Base-by-base conservation (phyloP, 2,329 filamentous ascomycete genomes). In the Phialophora verrucosa region DNA sequence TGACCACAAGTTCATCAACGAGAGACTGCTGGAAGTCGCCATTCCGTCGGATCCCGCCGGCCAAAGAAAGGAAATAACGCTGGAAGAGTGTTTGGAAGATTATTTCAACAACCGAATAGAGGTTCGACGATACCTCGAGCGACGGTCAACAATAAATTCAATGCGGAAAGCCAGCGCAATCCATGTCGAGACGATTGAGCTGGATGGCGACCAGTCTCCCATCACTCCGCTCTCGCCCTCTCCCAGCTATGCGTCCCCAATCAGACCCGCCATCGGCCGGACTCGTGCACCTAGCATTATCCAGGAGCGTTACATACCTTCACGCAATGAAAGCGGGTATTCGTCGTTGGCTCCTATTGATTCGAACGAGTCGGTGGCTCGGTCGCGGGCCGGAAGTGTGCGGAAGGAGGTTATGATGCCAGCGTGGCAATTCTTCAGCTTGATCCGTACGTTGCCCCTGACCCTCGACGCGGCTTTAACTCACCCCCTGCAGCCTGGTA, bases 21-120 rank as follows among this genome's bases (percentile, higher is more conserved):
- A 99, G 79, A 85, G 95, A 61, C 80, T 97, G 25, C 83, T 99
- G 6, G 95, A 98, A 74, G 87, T 99, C 49, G 93, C 93, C 0
- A 91, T 99, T n/a, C 91, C 92, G 0, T 62, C 70, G 4, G 64
- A 70, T 27, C 84, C 89, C 0, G 89, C 91, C 58, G 84, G 88
- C 5, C 74, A 79, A 6, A 89, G 88, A 27, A 88, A 87, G 65
- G 83, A 85, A 2, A 85, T 97, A 68, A 93, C 90, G 31, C 81
- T 99, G 23, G 95, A 98, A 78, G 91, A 96, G 71, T 98, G 94
- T 73, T 80, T 99, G 20, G 93, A 97, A 76, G 89, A 90, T 61
- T 98, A 97, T 75, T 98, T 98, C 83, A 97, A 98, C 78, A 93
- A 93, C 64, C 86, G 88, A 63, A 92, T 99, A 61, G 93, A 97